Conservation (phyloP, 176 grass and related monocot genomes). For the Avena insularis region DNA sequence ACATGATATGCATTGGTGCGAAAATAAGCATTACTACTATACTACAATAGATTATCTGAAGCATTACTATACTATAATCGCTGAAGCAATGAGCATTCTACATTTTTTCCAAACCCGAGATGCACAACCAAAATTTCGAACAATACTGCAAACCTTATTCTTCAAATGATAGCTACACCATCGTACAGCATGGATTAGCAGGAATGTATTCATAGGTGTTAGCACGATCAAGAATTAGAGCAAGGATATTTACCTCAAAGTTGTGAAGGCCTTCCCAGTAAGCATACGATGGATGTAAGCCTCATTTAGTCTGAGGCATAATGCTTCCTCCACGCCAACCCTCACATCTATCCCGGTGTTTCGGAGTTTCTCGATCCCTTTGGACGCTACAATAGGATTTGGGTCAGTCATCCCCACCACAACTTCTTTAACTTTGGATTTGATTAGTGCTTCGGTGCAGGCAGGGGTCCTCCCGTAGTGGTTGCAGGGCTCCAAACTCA, state of each 20-base stretch:
- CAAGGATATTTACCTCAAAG: constrained; percentile 71
- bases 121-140: not conserved
- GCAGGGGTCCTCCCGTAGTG: constrained; percentile 89
- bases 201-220: not conserved
- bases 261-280: constrained; percentile 78
- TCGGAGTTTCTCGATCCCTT: constrained; percentile 85
- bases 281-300: constrained; percentile 84
- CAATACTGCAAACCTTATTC: not conserved
- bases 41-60: too few relatives aligned
- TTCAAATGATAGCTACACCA: not conserved
- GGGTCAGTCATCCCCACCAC: constrained; percentile 92
- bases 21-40: too few relatives aligned
- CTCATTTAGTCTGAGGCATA: constrained; percentile 78
- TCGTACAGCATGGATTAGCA: not conserved
- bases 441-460: constrained; percentile 80
- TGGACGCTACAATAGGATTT: constrained; percentile 90
- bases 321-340: constrained; percentile 68
- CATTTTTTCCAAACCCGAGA: not conserved
- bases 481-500: constrained; percentile 90
- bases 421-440: constrained; percentile 80
- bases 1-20: too few relatives aligned
- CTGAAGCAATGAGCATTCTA: not conserved
- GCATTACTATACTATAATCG: not conserved
- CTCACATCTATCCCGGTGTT: constrained; percentile 67
- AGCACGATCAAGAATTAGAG: not conserved